Evolutionary conservation across 805 yeast genomes (phyloP), one percentile per base, ranked within the genome.

Genomic region (Candida sanyiensis): DNA sequence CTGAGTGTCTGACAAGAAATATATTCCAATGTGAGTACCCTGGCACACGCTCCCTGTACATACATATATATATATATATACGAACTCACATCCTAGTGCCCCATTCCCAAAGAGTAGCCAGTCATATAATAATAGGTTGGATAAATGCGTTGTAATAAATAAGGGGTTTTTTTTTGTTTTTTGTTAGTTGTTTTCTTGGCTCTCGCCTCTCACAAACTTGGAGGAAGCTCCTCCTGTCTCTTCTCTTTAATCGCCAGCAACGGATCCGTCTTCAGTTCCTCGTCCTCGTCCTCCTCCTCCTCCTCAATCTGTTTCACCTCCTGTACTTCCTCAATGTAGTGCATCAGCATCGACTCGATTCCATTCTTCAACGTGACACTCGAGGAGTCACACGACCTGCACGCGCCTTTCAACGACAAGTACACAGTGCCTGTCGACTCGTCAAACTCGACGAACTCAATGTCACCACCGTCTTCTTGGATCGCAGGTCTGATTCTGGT

Each of bases 401-500:
- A 80, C 2, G 86, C 86, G 23, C 87, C 87, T 56, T 72, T 72
- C 37, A 80, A 64, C 55, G 72, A 72, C 50, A 80, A 66, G 39
- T 63, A 69, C 1, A 79, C 85, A 1, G 72, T 67, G 7, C 87
- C 87, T 3, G 64, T 54, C 7, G 69, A 70, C 45, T 75, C 80
- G 44, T 75, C 78, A 51, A 80, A 79, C 2, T 66, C 64, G 24
- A 80, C 76, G 59, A 78, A 80, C 50, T 78, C 84, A 32, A 80
- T 72, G 52, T 80, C 87, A 5, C 87, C 87, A 33, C 87, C 87
- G 51, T 80, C 87, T 44, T 80, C 87, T 54, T 78, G 84, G 44
- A 80, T 69, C 0, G 86, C 85, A 2, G 87, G 87, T 55, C 83
- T 70, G 35, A 80, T 80, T 52, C 83, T 68, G 2, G 87, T 80